These are phyloP conservation scores for Sphagnum contortum DNA, from an alignment of 225 moss, liverwort and hornwort species.

Conservation along the genomic window DNA sequence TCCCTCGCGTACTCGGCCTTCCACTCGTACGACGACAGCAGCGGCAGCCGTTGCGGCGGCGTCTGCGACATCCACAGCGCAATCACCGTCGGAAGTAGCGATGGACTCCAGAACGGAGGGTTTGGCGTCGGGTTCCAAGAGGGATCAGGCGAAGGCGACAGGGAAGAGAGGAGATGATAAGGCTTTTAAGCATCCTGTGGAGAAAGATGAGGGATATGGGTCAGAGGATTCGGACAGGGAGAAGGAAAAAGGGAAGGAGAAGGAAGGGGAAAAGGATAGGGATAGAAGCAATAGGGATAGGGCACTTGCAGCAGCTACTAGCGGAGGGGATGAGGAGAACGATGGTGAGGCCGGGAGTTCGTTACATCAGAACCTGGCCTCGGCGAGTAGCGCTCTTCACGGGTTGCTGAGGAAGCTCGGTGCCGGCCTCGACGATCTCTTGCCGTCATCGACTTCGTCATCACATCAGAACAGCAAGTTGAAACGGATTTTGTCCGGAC, in stretches of 20 bases:
- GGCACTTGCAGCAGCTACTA: slow-evolving; percentile 25
- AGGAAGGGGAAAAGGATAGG: slow-evolving; percentile 35
- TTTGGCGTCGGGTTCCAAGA: slow-evolving; percentile 55
- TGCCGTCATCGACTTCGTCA: slow-evolving; percentile 81
- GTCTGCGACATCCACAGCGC: slow-evolving; percentile 15
- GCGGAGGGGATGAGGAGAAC: slow-evolving; percentile 69
- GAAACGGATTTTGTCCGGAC: slow-evolving; percentile 90
- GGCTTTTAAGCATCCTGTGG: slow-evolving; percentile 23
- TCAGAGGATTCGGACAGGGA: slow-evolving; percentile 33
- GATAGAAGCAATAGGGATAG: slow-evolving; percentile 53
- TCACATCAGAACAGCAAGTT: slow-evolving; percentile 93
- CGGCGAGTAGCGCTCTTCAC: slow-evolving; percentile 94
- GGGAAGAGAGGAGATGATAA: slow-evolving; percentile 47
- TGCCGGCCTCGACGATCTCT: slow-evolving; percentile 87
- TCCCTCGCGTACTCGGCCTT: slow-evolving; percentile 86
- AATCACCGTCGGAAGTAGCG: slow-evolving; percentile 12
- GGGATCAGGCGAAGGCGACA: slow-evolving; percentile 46
- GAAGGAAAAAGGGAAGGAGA: slow-evolving; percentile 45
- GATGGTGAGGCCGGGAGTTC: slow-evolving; percentile 89
- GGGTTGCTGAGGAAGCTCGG: slow-evolving; percentile 92
- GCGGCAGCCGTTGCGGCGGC: slow-evolving; percentile 29
- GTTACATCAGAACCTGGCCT: slow-evolving; percentile 88
- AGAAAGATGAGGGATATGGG: slow-evolving; percentile 22
- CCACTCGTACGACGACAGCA: slow-evolving; percentile 65
- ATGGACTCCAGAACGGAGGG: slow-evolving; percentile 71